Evolutionary conservation across 495 filamentous ascomycete genomes (phyloP).

Genomic region (Saxophila tyrrhenica): DNA sequence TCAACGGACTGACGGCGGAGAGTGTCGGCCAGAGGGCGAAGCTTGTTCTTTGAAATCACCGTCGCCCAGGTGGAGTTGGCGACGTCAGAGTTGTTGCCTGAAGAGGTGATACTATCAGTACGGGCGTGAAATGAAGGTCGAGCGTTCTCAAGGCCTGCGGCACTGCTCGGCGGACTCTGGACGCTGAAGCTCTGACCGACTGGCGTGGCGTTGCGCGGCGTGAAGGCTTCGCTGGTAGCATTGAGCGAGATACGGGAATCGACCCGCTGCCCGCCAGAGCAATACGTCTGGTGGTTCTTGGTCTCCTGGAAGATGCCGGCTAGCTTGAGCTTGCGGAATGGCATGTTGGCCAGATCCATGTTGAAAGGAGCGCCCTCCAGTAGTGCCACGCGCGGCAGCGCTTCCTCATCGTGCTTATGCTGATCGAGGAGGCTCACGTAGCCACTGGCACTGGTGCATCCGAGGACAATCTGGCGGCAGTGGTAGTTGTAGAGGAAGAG

Average conservation of each 20-base stretch:
- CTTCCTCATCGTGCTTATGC: constrained; percentile 41
- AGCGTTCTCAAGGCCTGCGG: too few relatives aligned
- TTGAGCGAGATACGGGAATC: neutral
- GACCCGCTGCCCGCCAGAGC: constrained; percentile 10
- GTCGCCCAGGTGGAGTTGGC: neutral
- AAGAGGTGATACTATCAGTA: neutral
- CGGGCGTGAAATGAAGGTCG: neutral
- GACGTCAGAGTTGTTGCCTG: neutral
- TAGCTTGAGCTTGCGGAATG: constrained; percentile 50
- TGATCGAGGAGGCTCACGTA: constrained; percentile 63
- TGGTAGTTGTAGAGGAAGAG: constrained; percentile 55
- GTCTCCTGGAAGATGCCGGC: constrained; percentile 52
- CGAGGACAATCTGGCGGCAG: constrained; percentile 72
- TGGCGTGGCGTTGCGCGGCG: constrained; percentile 3
- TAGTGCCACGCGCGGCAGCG: constrained; percentile 52
- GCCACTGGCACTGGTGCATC: constrained; percentile 63
- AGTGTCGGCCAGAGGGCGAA: constrained; percentile 7
- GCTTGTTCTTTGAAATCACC: neutral
- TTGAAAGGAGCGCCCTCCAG: constrained; percentile 65
- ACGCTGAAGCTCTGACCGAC: too few relatives aligned
- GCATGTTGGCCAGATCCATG: constrained; percentile 46
- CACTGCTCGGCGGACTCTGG: neutral
- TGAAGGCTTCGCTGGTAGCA: constrained; percentile 4
- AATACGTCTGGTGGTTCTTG: constrained; percentile 40
- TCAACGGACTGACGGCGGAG: constrained; percentile 5